A percentile compares a stretch with the other conserved stretches of the same genome.
phyloP scores from a whole-genome alignment of 345 rosid genomes.

The Gossypium arboreum region DNA sequence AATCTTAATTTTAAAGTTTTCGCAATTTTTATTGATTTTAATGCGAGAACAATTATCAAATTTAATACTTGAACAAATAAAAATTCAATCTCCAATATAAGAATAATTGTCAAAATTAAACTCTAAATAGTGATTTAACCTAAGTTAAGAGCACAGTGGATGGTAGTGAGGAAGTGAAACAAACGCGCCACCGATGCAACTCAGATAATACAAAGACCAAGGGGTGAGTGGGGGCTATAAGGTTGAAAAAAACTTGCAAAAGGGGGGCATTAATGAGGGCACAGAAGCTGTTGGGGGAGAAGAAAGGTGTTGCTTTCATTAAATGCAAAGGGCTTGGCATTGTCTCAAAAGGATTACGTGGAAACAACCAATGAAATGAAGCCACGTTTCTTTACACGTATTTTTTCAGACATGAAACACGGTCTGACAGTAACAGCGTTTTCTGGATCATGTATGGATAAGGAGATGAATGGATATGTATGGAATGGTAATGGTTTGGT shows the following conservation, averaged over 20 bases:
- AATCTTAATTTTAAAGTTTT: too few relatives aligned
- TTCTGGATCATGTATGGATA: not conserved
- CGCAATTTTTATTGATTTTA: rapidly evolving
- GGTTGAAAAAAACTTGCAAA: not conserved
- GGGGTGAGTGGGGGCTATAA: not conserved
- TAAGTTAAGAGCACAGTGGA: not conserved
- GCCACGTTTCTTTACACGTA: conserved; percentile 17
- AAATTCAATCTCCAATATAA: too few relatives aligned
- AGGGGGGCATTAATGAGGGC: conserved; percentile 20
- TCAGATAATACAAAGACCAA: not conserved
- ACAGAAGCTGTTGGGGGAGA: too few relatives aligned
- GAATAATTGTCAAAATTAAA: too few relatives aligned
- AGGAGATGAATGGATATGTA: not conserved
- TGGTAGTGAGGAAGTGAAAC: too few relatives aligned
- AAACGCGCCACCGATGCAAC: not conserved
- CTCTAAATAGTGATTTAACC: too few relatives aligned
- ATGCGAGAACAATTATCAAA: too few relatives aligned
- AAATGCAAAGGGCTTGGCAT: conserved; percentile 22
- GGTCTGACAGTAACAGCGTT: conserved; percentile 13
- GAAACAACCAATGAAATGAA: not conserved
- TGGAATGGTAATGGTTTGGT: not conserved
- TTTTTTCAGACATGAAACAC: not conserved
- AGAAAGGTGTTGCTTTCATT: conserved; percentile 22
- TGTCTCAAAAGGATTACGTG: conserved; percentile 4
- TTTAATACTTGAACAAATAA: too few relatives aligned